These are phyloP conservation scores for Kodamaea kakaduensis DNA, from an alignment of 805 yeast species.

Conservation along the genomic window DNA sequence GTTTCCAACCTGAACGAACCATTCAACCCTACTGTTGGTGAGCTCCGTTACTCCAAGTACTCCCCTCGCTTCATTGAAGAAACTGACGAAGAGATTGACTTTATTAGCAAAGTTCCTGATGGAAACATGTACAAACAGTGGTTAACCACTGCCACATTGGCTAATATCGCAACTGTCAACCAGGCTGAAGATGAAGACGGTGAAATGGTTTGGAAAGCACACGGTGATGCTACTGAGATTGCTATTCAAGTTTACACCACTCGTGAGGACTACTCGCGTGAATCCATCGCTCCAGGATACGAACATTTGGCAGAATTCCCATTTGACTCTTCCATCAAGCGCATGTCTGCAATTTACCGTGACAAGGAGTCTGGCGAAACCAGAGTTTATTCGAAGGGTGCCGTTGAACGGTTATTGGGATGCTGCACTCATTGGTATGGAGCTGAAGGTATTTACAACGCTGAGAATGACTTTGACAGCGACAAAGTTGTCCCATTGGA, in stretches of 20 bases:
- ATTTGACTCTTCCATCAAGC: slow-evolving; percentile 68
- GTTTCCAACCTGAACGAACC: slow-evolving; percentile 57
- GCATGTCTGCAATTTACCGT: slow-evolving; percentile 62
- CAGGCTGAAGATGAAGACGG: slow-evolving; percentile 40
- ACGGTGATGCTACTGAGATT: slow-evolving; percentile 87
- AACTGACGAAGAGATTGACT: slow-evolving; percentile 35
- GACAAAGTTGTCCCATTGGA: slow-evolving; percentile 29
- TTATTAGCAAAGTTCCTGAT: slow-evolving; percentile 15
- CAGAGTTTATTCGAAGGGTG: slow-evolving; percentile 61
- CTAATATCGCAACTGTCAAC: slow-evolving; percentile 70
- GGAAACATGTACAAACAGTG: slow-evolving; percentile 40
- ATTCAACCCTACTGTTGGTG: slow-evolving; percentile 60
- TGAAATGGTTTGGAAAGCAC: slow-evolving; percentile 61
- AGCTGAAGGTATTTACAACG: slow-evolving; percentile 21
- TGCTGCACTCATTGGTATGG: slow-evolving; percentile 55
- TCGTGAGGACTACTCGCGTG: slow-evolving; percentile 51
- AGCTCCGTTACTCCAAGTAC: slow-evolving; percentile 30
- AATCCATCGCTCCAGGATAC: slow-evolving; percentile 19
- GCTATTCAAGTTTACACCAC: slow-evolving; percentile 78
- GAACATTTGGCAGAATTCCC: slow-evolving; percentile 63
- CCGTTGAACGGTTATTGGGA: slow-evolving; percentile 63
- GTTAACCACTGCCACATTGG: slow-evolving; percentile 66
- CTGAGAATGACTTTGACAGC: slow-evolving; percentile 14
- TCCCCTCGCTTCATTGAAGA: slow-evolving; percentile 35
- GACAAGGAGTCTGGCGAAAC: slow-evolving; percentile 19